Evolutionary conservation across 192 early-diverging fungal genomes (phyloP).

Genomic region (Podila minutissima): DNA sequence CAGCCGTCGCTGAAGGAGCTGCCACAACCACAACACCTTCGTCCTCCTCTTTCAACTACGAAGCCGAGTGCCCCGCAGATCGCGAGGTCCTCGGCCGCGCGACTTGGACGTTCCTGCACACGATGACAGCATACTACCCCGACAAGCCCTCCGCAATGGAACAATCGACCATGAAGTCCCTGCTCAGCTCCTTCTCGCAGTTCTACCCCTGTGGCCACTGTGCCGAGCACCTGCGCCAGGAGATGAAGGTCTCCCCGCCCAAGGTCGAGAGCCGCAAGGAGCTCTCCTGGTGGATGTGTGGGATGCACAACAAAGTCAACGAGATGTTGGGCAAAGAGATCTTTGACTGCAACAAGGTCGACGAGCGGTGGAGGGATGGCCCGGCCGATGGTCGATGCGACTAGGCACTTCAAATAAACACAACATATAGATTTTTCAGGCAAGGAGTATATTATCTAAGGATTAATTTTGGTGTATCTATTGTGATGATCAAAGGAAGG

Average conservation of each 20-base stretch:
- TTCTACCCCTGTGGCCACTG: conserved; percentile 96
- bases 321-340: conserved; percentile 83
- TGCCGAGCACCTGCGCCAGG: conserved; percentile 83
- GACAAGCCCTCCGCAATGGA: conserved; percentile 75
- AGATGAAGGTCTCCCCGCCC: conserved; percentile 82
- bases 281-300: conserved; percentile 91
- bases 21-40: not conserved
- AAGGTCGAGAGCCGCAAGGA: conserved; percentile 71
- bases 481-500: not conserved
- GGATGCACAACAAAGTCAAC: conserved; percentile 97
- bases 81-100: conserved; percentile 81
- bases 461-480: not conserved
- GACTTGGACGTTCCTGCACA: conserved; percentile 99
- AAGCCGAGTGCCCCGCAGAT: conserved; percentile 84
- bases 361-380: conserved; percentile 92
- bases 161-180: conserved; percentile 76
- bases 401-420: conserved; percentile 20
- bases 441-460: not conserved
- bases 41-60: conserved; percentile 26
- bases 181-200: conserved; percentile 80
- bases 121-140: conserved; percentile 97
- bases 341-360: conserved; percentile 95
- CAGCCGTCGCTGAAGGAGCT: conserved; percentile 5
- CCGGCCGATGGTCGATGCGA: conserved; percentile 80
- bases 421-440: not conserved